Conservation (phyloP, 2,329 filamentous ascomycete species). For the Diaporthe batatas region DNA sequence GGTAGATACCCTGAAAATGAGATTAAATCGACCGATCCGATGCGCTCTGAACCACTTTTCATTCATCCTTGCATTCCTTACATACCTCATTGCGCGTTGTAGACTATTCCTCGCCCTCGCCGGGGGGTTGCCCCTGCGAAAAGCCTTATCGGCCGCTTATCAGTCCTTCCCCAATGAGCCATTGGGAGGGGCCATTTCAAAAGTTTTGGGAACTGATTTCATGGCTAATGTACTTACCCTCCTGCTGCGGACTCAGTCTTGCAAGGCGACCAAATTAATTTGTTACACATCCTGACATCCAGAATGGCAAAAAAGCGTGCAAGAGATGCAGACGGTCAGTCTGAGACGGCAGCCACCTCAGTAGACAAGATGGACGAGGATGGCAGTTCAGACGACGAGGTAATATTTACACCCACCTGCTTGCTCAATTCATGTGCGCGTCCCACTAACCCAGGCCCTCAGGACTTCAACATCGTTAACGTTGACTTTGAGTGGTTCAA, state of each 20-base stretch:
- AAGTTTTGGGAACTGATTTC: constrained; percentile 34
- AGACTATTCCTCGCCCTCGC: background rate
- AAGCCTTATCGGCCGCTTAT: constrained; percentile 39
- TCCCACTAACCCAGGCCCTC: constrained; percentile 41
- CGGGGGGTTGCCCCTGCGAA: background rate
- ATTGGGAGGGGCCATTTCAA: constrained; percentile 38
- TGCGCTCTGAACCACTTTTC: background rate
- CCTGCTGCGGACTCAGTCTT: background rate
- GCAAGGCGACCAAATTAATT: background rate
- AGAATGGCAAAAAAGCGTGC: constrained; percentile 54
- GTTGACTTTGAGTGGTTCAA: constrained; percentile 99
- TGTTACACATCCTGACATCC: background rate
- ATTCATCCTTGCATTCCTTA: background rate
- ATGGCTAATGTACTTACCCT: background rate
- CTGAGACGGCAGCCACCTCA: constrained; percentile 45
- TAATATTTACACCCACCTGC: constrained; percentile 46
- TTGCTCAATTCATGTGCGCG: constrained; percentile 30
- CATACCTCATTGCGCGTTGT: background rate
- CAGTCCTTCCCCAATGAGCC: constrained; percentile 22
- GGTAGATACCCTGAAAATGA: constrained; percentile 36
- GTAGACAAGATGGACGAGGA: constrained; percentile 57
- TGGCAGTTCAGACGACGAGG: constrained; percentile 67
- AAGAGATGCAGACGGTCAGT: constrained; percentile 52
- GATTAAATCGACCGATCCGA: constrained; percentile 8
- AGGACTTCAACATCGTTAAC: constrained; percentile 93